A percentile compares a stretch with the other conserved stretches of the same genome.
phyloP scores from a whole-genome alignment of 1,284 basidiomycete species.

The Phellopilus nigrolimitatus region DNA sequence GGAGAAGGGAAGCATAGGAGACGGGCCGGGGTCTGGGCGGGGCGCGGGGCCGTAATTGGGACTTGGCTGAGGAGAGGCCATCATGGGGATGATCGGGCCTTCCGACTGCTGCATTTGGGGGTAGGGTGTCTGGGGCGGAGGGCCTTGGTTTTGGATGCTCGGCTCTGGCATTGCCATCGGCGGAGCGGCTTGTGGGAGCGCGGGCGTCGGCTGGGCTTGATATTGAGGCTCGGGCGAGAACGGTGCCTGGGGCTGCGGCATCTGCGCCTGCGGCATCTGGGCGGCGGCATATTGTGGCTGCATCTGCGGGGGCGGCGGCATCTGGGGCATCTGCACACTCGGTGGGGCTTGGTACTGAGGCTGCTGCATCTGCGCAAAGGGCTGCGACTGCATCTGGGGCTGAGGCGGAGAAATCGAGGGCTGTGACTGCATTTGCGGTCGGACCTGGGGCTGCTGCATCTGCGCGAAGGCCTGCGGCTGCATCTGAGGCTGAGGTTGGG shows the following conservation, averaged over 20 bases:
- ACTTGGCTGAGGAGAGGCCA: not conserved
- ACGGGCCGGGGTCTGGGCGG: not conserved
- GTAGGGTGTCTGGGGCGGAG: not conserved
- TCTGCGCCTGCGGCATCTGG: not conserved
- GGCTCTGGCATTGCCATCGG: not conserved
- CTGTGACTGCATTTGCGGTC: not conserved
- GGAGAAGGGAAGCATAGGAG: not conserved
- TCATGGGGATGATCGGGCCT: not conserved
- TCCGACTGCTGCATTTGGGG: not conserved
- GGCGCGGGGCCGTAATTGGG: not conserved
- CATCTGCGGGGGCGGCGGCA: conserved; percentile 8
- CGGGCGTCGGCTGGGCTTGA: not conserved
- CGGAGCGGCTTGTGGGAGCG: not conserved
- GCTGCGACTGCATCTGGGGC: not conserved
- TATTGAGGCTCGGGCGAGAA: not conserved
- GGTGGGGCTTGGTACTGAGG: conserved; percentile 1
- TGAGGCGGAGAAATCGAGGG: not conserved
- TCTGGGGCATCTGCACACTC: not conserved
- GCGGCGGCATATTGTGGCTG: not conserved
- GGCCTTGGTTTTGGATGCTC: not conserved
- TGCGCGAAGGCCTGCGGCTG: no score
- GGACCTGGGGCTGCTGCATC: not conserved
- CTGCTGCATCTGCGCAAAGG: conserved; percentile 5
- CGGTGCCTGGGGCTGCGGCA: not conserved
- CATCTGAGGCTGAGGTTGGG: no score